Evolutionary conservation across 78 protist species (phyloP), one percentile per base, ranked within the genome.

Genomic region (Protostelium mycophagum): DNA sequence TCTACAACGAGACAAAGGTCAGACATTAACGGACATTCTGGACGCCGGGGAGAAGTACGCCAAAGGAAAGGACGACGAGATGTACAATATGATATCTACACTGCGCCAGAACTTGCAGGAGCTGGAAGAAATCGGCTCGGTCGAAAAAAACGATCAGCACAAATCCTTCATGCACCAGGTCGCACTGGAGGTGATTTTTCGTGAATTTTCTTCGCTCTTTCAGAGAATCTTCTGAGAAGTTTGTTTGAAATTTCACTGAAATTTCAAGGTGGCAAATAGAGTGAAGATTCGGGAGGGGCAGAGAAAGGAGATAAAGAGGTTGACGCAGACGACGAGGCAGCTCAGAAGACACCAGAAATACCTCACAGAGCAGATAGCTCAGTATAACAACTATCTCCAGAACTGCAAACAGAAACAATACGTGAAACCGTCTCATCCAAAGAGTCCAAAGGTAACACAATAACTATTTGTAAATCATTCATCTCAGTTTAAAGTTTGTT

Each of bases 231-330:
- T n/a, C n/a, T n/a, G n/a, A n/a, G n/a, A n/a, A n/a, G n/a, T n/a
- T n/a, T n/a, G n/a, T n/a, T n/a, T n/a, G n/a, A n/a, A n/a, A n/a
- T n/a, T n/a, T n/a, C n/a, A n/a, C n/a, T n/a, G n/a, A n/a, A n/a
- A n/a, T n/a, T n/a, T n/a, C n/a, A n/a, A n/a, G n/a, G n/a, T n/a
- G n/a, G n/a, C n/a, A n/a, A 93, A 93, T 85, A 83, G 96, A 37
- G 94, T 86, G 51, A 90, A 91, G 38, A 91, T 91, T 10, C 94
- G 96, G 39, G 96, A 93, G 39, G 94, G 91, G 29, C 96, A 93
- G 38, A 29, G 91, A n/a, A 90, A 91, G 38, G 96, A 93, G 35
- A 73, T 92, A 84, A 88, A 87, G 90, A 89, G 96, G 88, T 87
- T 93, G 28, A 88, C 91, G 10, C 87, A 89, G 28, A 93, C 96